A percentile compares a stretch with the other conserved stretches of the same genome.
phyloP scores from a whole-genome alignment of 306 rosid species.

The Notholithocarpus densiflorus region DNA sequence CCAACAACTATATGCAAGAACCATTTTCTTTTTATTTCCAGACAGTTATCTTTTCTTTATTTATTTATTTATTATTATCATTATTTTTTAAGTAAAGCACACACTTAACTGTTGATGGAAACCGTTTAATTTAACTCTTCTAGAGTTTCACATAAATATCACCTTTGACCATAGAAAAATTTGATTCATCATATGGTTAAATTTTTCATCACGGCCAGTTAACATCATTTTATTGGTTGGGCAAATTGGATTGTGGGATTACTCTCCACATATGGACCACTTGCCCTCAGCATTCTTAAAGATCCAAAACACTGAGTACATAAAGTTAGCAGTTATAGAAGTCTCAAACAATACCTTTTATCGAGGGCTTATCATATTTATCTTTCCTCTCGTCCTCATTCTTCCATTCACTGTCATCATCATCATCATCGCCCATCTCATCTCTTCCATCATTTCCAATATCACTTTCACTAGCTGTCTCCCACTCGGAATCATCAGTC shows the following conservation, averaged over 20 bases:
- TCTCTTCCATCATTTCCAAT: conserved; percentile 86
- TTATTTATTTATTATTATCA: too few relatives aligned
- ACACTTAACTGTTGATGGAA: too few relatives aligned
- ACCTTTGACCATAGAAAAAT: neutral
- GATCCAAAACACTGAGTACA: neutral
- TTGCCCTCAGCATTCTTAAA: neutral
- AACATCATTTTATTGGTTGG: neutral
- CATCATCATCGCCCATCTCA: conserved; percentile 74
- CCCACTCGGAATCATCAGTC: conserved; percentile 98
- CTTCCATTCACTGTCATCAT: conserved; percentile 74
- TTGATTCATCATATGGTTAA: neutral
- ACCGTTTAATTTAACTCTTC: neutral
- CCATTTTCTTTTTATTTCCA: neutral
- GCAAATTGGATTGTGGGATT: neutral
- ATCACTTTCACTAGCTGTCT: conserved; percentile 99
- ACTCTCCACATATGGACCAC: neutral
- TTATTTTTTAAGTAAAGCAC: too few relatives aligned
- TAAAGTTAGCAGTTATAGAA: neutral
- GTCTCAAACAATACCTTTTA: conserved; percentile 55
- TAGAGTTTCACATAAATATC: neutral
- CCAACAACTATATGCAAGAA: neutral
- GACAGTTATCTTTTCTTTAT: neutral
- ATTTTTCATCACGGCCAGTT: neutral
- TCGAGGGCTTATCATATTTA: conserved; percentile 63
- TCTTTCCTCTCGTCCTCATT: conserved; percentile 69